Evolutionary conservation across 1,139 yeast genomes (phyloP), one percentile per base, ranked within the genome.

Genomic region (Nakaseomyces sp.): DNA sequence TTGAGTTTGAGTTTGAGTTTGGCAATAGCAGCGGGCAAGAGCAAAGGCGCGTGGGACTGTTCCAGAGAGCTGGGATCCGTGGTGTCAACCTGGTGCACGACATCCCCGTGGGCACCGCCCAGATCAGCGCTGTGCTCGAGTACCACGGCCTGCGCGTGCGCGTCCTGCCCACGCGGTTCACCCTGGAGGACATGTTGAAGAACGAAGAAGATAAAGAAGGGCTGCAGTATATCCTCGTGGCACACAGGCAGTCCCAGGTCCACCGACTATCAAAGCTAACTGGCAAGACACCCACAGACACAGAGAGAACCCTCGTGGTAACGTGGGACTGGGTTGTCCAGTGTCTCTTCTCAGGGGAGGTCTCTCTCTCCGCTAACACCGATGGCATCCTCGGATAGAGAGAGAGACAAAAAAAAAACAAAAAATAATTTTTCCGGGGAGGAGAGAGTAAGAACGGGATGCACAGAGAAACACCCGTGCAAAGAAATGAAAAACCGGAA

Each of bases 301-400:
- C 45, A 1, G 46, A 45, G 5, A 51, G 47, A 18, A 64, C 57
- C 8, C 55, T 57, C 5, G 67, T 75, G 1, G 70, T 79, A 8
- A 81, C 77, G 48, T 80, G 87, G 87, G 77, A 79, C 46, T 79
- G 84, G 83, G 74, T 82, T 47, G 79, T 80, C 8, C 65, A 70
- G 45, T 70, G 79, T 40, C 76, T 81, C 0, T 80, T 80, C 58
- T 68, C 68, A 36, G 71, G 74, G 68, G 53, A 64, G 10, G 53
- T 47, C 10, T 33, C 42, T n/a, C 26, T n/a, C 7, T 4, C 38
- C 41, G 41, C 22, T 28, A 26, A 28, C 20, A 22, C 41, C 41
- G 41, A 26, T 5, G 33, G 33, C 12, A 28, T 29, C 32, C 32
- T 29, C 17, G 13, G 13, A 10, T 9, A 26, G n/a, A 26, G 1